Conservation (phyloP, 1,284 basidiomycete species). For the Malassezia pachydermatis region DNA sequence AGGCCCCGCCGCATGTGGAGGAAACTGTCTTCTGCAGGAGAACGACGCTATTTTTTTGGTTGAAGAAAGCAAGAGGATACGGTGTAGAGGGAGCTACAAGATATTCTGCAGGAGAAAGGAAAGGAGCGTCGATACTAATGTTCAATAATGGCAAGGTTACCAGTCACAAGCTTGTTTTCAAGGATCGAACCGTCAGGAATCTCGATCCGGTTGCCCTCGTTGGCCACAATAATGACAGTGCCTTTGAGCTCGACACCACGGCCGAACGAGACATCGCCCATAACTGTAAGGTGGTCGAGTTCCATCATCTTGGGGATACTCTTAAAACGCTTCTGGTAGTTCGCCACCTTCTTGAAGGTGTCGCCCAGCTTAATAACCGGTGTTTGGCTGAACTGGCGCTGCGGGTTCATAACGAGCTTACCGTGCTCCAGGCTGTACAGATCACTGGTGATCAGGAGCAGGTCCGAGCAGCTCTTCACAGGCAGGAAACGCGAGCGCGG, state of each 20-base stretch:
- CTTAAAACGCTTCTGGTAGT: conserved; percentile 97
- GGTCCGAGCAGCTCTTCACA: conserved; percentile 58
- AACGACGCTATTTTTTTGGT: too few species aligned
- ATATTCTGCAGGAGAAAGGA: not conserved
- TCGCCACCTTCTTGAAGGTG: conserved; percentile 66
- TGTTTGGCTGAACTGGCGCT: conserved; percentile 61
- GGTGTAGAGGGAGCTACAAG: too few species aligned
- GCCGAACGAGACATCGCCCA: conserved; percentile 91
- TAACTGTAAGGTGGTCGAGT: conserved; percentile 90
- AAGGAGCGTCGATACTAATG: conserved; percentile 32
- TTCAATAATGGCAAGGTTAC: conserved; percentile 48
- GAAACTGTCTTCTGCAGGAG: too few species aligned
- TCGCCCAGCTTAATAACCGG: conserved; percentile 97
- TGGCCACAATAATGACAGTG: conserved; percentile 61
- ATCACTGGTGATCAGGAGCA: conserved; percentile 91
- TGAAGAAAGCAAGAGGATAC: too few species aligned
- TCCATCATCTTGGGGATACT: conserved; percentile 74
- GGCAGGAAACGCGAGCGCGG: conserved; percentile 94
- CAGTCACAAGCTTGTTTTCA: conserved; percentile 62
- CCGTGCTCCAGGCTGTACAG: conserved; percentile 93
- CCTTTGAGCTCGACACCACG: conserved; percentile 65
- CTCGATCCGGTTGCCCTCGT: conserved; percentile 86
- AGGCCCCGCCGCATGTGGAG: not conserved
- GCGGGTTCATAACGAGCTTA: conserved; percentile 65
- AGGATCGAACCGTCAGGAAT: conserved; percentile 89